Percentiles rank a stretch among this genome's conserved stretches.
phyloP scores from a whole-genome alignment of 192 early-diverging fungal genomes.

The Phlyctochytrium bullatum region DNA sequence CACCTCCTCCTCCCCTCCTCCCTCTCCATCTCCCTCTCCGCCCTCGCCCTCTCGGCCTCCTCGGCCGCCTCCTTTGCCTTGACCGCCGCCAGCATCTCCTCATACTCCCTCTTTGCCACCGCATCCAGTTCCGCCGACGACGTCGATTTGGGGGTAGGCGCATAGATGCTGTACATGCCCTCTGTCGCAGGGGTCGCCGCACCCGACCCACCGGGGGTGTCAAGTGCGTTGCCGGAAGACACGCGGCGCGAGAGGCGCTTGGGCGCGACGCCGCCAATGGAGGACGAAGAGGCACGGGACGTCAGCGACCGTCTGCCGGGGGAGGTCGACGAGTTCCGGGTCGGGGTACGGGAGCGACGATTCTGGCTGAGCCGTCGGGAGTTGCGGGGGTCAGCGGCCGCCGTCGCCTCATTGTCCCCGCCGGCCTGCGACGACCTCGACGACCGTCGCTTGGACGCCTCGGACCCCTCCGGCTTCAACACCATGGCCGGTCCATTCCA shows the following conservation, averaged over 20 bases:
- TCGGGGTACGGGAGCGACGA: neutral
- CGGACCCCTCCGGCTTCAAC: slow-evolving; percentile 26
- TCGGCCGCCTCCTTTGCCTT: slow-evolving; percentile 21
- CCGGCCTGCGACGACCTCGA: neutral
- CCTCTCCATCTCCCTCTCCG: slow-evolving; percentile 2
- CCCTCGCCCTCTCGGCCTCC: neutral
- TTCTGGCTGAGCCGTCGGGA: neutral
- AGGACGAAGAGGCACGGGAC: neutral
- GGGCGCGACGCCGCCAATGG: neutral
- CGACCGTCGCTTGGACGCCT: neutral
- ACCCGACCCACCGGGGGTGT: too few species aligned
- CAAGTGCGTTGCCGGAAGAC: too few species aligned
- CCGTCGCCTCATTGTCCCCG: slow-evolving; percentile 13
- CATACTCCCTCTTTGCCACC: slow-evolving; percentile 16
- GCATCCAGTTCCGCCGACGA: neutral
- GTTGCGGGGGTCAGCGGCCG: neutral
- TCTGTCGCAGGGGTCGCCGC: too few species aligned
- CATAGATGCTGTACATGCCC: too few species aligned
- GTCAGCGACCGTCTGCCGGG: neutral
- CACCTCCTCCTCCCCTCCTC: slow-evolving; percentile 14
- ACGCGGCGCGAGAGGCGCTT: neutral
- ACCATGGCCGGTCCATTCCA: slow-evolving; percentile 45
- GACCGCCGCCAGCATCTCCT: slow-evolving; percentile 24
- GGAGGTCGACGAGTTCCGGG: neutral
- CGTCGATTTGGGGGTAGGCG: neutral